Base-by-base conservation (phyloP, 371 early-diverging fungal species). In the Amoeboradix gromovi region DNA sequence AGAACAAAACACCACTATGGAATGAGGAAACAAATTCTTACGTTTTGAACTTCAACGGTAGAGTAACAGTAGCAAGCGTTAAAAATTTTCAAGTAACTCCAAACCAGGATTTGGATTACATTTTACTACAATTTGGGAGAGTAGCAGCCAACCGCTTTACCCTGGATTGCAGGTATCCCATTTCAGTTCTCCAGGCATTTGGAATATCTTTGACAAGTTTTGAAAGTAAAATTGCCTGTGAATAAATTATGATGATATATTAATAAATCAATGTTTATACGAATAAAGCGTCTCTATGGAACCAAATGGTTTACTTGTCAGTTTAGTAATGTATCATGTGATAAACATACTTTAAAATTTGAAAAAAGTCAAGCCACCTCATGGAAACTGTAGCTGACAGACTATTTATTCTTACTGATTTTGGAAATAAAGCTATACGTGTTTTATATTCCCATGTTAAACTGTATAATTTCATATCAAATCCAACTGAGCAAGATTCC, bases 1-100 rank as follows among this genome's bases (percentile, higher is more conserved):
- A 88, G 71, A 94, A 92, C 78, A 92, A 90, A 74, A 79, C 84
- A 29, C 95, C 95, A 0, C 89, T 89, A 71, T 94, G 92, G 92
- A 89, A 87, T 73, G 87, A 86, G 75, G 94, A 93, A 69, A 91
- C 89, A 1, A 86, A 88, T 73, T 87, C 92, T 1, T 95, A 89
- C 79, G 90, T 91, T 0, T 77, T 98, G 27, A 94, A 96, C 74
- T 96, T 96, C 75, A 90, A 86, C 70, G 91, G 91, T 2, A 79
- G 96, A 17, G 94, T 96, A 0, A 87, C 90, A 27, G 76, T 87
- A 73, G 90, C 97, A 2, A 91, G 91, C 1, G 94, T 94, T 31
- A 94, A 95, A 74, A 98, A 96, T 77, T 94, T 98, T 77, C 97
- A 96, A 76, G 85, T 98, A 68, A 88, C 95, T 17, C 88, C 87